Evolutionary conservation across 2,329 filamentous ascomycete genomes (phyloP).

Genomic region (Trichoderma atrobrunneum): DNA sequence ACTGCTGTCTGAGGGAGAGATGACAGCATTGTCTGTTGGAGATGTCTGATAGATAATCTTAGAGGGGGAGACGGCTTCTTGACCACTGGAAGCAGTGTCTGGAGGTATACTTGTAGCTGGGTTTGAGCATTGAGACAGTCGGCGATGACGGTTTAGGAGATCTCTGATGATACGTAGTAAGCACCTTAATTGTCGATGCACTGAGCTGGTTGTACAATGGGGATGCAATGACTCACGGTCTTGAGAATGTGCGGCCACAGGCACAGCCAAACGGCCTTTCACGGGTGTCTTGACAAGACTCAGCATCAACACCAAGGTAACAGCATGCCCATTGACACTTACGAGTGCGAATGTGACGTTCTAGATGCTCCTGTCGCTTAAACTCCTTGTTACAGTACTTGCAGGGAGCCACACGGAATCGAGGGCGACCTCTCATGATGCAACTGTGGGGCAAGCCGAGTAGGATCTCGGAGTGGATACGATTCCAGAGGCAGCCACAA

Average conservation of each 20-base stretch:
- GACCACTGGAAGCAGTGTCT: background rate
- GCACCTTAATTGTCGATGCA: background rate
- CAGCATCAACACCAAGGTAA: background rate
- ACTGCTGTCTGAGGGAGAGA: background rate
- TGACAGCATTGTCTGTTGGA: background rate
- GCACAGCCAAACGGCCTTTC: background rate
- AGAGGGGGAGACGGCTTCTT: background rate
- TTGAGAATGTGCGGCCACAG: background rate
- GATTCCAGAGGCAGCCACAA: background rate
- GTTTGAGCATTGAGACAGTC: background rate
- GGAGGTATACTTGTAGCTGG: background rate
- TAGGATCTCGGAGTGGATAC: background rate
- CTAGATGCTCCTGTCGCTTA: background rate
- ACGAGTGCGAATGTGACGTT: background rate
- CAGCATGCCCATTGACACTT: background rate
- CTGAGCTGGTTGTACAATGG: background rate
- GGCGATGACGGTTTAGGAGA: background rate
- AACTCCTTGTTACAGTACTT: slow-evolving; percentile 1
- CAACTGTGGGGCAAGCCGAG: background rate
- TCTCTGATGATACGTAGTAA: background rate
- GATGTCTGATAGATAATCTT: background rate
- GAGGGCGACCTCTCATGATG: background rate
- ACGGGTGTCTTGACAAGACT: background rate
- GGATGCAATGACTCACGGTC: background rate
- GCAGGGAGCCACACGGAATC: background rate